Evolutionary conservation across 441 rosid genomes (phyloP), one percentile per base, ranked within the genome.

Genomic region (Brassica balearica): DNA sequence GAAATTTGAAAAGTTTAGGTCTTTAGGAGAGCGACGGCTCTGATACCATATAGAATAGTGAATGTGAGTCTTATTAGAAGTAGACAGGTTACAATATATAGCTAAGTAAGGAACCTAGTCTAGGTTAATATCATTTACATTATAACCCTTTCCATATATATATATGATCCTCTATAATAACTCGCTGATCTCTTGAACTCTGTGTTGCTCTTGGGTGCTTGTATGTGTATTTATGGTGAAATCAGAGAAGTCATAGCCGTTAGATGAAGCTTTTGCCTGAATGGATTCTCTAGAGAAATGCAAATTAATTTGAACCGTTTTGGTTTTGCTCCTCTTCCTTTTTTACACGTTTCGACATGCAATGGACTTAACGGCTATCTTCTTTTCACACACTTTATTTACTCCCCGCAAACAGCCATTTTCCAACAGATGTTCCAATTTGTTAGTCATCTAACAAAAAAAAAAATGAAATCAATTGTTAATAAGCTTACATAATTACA

Each of bases 291-390:
- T 53, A 53, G 48, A 55, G 55, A 51, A 51, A 6, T 53, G 59
- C 59, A 14, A 53, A 53, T 6, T 15, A 53, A 53, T 53, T 53
- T 53, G 59, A 64, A 65, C 17, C 77, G 59, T 78, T 59, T 86
- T 70, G 69, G 19, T 66, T 68, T 69, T 58, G 60, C 34, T 23
- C 60, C 38, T 62, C 69, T 27, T 29, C 41, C 60, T 65, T 43
- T 15, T 72, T 84, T 34, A 83, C 90, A 89, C 90, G 90, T 89
- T 12, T 86, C 85, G 9, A 65, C 93, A 88, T 88, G 90, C 86
- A 82, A 58, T 69, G 46, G 84, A 89, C 38, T 80, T 81, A 87
- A 88, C 91, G 90, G 87, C 36, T 74, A 53, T 53, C 51, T 68
- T 14, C 70, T 67, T 66, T 56, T 66, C 20, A 29, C 72, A 27